Base-by-base conservation (phyloP, 176 grass and related monocot species). In the Carex littledalei region DNA sequence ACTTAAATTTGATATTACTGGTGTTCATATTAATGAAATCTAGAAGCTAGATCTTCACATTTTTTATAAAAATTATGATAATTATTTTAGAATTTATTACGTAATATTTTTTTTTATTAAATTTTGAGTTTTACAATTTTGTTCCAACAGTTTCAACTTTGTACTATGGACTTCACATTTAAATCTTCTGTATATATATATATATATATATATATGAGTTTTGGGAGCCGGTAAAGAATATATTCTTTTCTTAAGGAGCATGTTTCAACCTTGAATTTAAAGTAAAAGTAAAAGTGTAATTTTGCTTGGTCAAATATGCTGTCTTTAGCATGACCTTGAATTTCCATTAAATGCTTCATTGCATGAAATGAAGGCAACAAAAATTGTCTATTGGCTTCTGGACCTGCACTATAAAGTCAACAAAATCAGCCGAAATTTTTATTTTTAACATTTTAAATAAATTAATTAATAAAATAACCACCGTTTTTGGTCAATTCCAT, bases 221-320 rank as follows among this genome's bases (percentile, higher is more conserved):
- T 45, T 35, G 11, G 34, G 6, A 56, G 73, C 5, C 73, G 55
- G 72, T 78, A 78, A 77, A 78, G 74, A 56, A 78, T 55, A 34
- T 78, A 78, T 78, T 34, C 74, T 78, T 78, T 34, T 50, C 74
- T 56, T 56, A 50, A 35, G 73, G 22, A 9, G 49, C 6, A 78
- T 78, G 50, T 78, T 56, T 78, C 24, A 56, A 56, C 49, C 45
- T 56, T 15, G 49, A 77, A 78, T 29, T 55, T 78, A 34, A 77
- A 77, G 50, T 29, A 32, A 78, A 78, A 78, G 74, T 56, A 77
- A 77, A 24, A 49, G 18, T 45, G 69, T 73, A 22, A 55, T 78
- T 78, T 56, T 78, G 14, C 31, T 77, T 78, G 11, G 24, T 78
- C 74, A 55, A 31, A 54, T 76, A 56, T 54, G 13, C 13, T 8